Evolutionary conservation across 2,329 filamentous ascomycete genomes (phyloP), one percentile per base, ranked within the genome.

Genomic region (Lasiodiplodia sp.): DNA sequence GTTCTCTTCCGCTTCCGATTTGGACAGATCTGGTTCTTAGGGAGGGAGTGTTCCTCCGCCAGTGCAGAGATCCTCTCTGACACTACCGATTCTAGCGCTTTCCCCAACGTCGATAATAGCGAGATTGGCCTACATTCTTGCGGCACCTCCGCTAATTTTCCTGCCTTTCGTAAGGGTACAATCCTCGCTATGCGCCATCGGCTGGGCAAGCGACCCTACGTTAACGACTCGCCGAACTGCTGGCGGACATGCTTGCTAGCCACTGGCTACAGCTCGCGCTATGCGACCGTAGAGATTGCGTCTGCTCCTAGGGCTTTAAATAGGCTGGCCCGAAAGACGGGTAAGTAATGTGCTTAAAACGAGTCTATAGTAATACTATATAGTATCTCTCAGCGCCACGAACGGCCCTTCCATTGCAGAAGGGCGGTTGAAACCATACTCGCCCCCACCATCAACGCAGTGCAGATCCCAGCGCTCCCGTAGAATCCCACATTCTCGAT

Each of bases 401-500:
- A 47, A 3, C 14, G 21, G 2, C 57, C 57, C 28, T 60, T 60
- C 57, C 57, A 47, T 23, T 60, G 57, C 37, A 60, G 57, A 4
- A 44, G n/a, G 2, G 21, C 37, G 3, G 57, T 60, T 14, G 57
- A 38, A 6, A 60, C n/a, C 37, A 77, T 66, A 10, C 74, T 72
- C 1, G 72, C 73, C 5, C 69, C 75, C 10, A 76, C 71, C 31
- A 78, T 57, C 37, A 60, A 23, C 4, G 57, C 57, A 2, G 57
- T 47, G 7, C 38, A 31, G 8, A 60, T 47, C 3, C 80, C 79
- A 21, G 77, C 79, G 68, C 78, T 80, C 10, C 75, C 77, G 6
- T 75, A 72, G 21, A 77, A 72, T 1, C 78, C 79, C 0, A 82
- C 73, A 58, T 75, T 73, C 12, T 72, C 71, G 55, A 82, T 76